A percentile compares a stretch with the other conserved stretches of the same genome.
Evolutionary conservation across 2,329 filamentous ascomycete species (phyloP).

Genomic region (Phoma sp.): DNA sequence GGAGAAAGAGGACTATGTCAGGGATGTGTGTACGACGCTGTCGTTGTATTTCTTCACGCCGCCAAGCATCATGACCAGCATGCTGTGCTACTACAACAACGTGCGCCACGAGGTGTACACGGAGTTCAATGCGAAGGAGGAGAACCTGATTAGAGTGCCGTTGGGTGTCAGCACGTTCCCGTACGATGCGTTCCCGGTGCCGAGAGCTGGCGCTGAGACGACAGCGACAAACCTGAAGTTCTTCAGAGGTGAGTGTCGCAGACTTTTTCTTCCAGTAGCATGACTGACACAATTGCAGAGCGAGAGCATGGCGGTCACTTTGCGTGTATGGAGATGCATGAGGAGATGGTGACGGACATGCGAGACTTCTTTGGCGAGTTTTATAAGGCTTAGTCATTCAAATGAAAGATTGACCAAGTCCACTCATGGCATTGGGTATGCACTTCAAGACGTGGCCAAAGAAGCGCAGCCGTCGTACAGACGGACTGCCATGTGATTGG

Average conservation of each 20-base stretch:
- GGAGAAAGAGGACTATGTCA: conserved; percentile 38
- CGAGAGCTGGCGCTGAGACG: conserved; percentile 40
- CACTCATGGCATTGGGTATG: not conserved
- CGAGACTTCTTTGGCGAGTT: conserved; percentile 29
- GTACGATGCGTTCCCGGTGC: conserved; percentile 47
- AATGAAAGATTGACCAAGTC: not conserved
- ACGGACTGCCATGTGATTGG: not conserved
- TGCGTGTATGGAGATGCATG: conserved; percentile 36
- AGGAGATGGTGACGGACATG: conserved; percentile 33
- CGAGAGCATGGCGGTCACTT: conserved; percentile 33
- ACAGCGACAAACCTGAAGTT: conserved; percentile 50
- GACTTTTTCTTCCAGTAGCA: not conserved
- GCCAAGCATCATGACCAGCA: conserved; percentile 46
- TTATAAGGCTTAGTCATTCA: conserved; percentile 12
- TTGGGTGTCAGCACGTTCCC: conserved; percentile 49
- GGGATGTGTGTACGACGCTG: conserved; percentile 36
- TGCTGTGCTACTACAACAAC: conserved; percentile 50
- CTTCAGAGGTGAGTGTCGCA: conserved; percentile 34
- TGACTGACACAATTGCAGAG: conserved; percentile 20
- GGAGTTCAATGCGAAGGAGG: conserved; percentile 42
- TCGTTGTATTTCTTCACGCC: conserved; percentile 49
- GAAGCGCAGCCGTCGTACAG: not conserved
- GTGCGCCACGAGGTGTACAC: conserved; percentile 49
- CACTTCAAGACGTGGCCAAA: not conserved
- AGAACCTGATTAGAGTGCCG: conserved; percentile 48